Conservation (phyloP, 2,329 filamentous ascomycete species). For the Trichoderma semiorbis region DNA sequence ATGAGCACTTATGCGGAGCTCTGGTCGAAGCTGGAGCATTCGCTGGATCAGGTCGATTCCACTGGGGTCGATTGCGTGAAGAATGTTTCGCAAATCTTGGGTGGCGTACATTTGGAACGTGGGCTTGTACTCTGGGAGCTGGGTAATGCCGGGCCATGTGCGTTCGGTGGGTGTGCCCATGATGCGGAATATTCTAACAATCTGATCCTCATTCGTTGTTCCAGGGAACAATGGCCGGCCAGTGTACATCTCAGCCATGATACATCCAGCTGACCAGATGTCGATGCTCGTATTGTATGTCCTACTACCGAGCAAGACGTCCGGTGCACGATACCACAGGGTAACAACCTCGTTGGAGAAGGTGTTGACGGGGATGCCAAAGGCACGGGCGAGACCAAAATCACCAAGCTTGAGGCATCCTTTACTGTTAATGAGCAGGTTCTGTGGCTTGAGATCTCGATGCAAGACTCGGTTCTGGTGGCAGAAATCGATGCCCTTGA, state of each 20-base stretch:
- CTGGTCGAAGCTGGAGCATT: constrained; percentile 90
- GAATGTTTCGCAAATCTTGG: constrained; percentile 79
- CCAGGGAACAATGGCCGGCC: constrained; percentile 93
- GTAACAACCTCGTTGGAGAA: constrained; percentile 98
- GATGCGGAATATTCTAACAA: constrained; percentile 93
- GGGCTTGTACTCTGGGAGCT: constrained; percentile 96
- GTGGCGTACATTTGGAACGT: constrained; percentile 94
- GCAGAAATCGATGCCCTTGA: constrained; percentile 95
- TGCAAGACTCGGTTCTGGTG: constrained; percentile 96
- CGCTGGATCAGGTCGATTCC: constrained; percentile 83
- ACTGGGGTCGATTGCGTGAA: constrained; percentile 83
- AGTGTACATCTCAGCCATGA: constrained; percentile 99
- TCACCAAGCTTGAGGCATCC: constrained; percentile 89
- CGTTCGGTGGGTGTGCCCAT: constrained; percentile 98
- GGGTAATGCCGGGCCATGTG: constrained; percentile 90
- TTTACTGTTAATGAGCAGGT: constrained; percentile 90
- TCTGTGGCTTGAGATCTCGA: constrained; percentile 93
- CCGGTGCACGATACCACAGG: constrained; percentile 94
- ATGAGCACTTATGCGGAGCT: constrained; percentile 82
- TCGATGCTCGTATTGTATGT: constrained; percentile 99
- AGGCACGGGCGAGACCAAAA: constrained; percentile 89
- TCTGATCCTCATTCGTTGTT: constrained; percentile 96
- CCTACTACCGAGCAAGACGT: constrained; percentile 86
- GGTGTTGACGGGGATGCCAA: constrained; percentile 95
- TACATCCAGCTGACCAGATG: constrained; percentile 98